Evolutionary conservation across 1,139 yeast species (phyloP).

Genomic region (Magnusiomyces fungicola): DNA sequence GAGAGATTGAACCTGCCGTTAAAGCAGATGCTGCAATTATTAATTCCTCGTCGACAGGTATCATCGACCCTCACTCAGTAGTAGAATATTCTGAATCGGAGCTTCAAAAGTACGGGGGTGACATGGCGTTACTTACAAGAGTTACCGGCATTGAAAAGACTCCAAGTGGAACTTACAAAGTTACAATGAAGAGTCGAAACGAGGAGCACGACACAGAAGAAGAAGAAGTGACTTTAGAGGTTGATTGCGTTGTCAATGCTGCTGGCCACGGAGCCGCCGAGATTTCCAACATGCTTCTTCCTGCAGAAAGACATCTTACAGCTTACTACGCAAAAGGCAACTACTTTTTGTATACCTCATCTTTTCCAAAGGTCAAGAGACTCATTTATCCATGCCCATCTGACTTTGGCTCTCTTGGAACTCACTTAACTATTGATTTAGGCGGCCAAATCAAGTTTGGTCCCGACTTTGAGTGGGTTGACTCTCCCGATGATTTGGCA

Average conservation of each 20-base stretch:
- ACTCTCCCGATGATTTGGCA: slow-evolving; percentile 33
- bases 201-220: slow-evolving; percentile 19
- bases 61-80: slow-evolving; percentile 71
- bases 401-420: slow-evolving; percentile 70
- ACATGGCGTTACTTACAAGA: slow-evolving; percentile 53
- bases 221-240: slow-evolving; percentile 41
- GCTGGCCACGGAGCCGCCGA: slow-evolving; percentile 73
- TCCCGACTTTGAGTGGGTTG: slow-evolving; percentile 83
- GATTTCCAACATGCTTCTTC: slow-evolving; percentile 62
- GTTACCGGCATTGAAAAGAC: slow-evolving; percentile 41
- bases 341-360: slow-evolving; percentile 53
- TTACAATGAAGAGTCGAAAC: slow-evolving; percentile 18
- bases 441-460: slow-evolving; percentile 81
- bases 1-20: slow-evolving; percentile 55
- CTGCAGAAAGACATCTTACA: slow-evolving; percentile 48
- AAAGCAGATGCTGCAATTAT: slow-evolving; percentile 54
- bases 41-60: slow-evolving; percentile 81
- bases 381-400: slow-evolving; percentile 75
- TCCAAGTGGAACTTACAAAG: slow-evolving; percentile 8
- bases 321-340: slow-evolving; percentile 79
- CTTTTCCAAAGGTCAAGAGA: slow-evolving; percentile 37
- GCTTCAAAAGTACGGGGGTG: slow-evolving; percentile 53
- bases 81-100: slow-evolving; percentile 51
- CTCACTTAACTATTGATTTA: slow-evolving; percentile 76
- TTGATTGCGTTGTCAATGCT: slow-evolving; percentile 59